Evolutionary conservation across 1,284 basidiomycete genomes (phyloP), one percentile per base, ranked within the genome.

Genomic region (Clitocybe nebularis): DNA sequence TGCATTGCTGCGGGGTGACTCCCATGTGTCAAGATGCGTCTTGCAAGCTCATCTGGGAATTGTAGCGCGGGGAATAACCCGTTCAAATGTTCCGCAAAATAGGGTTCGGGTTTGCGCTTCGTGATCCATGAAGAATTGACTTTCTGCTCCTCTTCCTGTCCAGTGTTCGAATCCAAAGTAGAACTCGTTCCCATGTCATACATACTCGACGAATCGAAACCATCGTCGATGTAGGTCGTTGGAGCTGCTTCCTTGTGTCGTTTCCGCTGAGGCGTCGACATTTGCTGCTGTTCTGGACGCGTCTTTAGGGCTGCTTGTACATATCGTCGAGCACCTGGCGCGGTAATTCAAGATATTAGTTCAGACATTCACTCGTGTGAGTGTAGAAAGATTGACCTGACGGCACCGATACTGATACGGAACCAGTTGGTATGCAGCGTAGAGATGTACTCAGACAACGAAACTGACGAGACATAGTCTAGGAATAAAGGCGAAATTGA

Each of bases 21-120:
- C 4, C 71, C 69, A 58, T 90, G 87, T 2, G 87, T 90, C 48
- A 90, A 66, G 54, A 87, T 73, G 46, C 86, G 77, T 50, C 71
- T 68, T 5, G 85, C 81, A 26, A 88, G 69, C 49, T 85, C 81
- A 5, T 69, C 66, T 5, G 84, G 77, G 58, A 90, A 90, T 39
- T 76, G 66, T 39, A 90, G 66, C 14, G 81, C 75, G 6, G 73
- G 63, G 54, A 90, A 86, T 23, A 84, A 60, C 21, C 66, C 60
- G 52, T 76, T 68, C n/a, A 88, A 63, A 55, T 88, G 79, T 29
- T 71, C 62, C 19, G 72, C 59, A 33, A 81, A 69, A 6, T 52
- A 61, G 3, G 56, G 43, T 11, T 49, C 39, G 13, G 50, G 37
- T 11, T 45, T 38, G 34, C 19, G 32, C 14, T 33, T 39, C 23